phyloP scores from a whole-genome alignment of 2,329 filamentous ascomycete species.

The Neonectria sp. region DNA sequence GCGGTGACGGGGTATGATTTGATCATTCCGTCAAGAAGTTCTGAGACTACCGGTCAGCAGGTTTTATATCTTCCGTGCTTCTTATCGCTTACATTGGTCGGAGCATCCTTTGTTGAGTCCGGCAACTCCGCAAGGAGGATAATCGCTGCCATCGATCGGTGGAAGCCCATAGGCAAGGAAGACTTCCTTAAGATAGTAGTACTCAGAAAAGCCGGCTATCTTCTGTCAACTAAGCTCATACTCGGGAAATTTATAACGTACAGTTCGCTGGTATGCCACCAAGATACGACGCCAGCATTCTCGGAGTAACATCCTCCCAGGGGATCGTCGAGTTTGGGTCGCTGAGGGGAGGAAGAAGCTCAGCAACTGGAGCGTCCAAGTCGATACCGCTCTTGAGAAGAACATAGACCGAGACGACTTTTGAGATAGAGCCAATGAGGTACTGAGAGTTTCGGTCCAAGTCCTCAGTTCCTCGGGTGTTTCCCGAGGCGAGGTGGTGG shows the following conservation, averaged over 20 bases:
- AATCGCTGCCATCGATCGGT: conserved; percentile 50
- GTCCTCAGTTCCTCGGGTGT: conserved; percentile 52
- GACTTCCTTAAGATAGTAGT: conserved; percentile 53
- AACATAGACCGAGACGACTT: conserved; percentile 56
- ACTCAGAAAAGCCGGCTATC: conserved; percentile 53
- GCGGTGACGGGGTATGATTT: conserved; percentile 48
- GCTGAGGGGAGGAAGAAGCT: conserved; percentile 53
- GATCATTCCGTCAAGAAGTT: conserved; percentile 51
- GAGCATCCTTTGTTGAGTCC: conserved; percentile 54
- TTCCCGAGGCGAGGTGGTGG: conserved; percentile 55
- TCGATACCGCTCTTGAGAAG: conserved; percentile 54
- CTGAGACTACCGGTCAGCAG: conserved; percentile 33
- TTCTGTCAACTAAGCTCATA: conserved; percentile 1
- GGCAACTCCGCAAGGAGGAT: conserved; percentile 55
- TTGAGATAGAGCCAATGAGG: conserved; percentile 58
- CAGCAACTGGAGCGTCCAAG: conserved; percentile 51
- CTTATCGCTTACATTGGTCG: conserved; percentile 46
- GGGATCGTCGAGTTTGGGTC: conserved; percentile 43
- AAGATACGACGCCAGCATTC: conserved; percentile 56
- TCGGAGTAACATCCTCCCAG: conserved; percentile 57
- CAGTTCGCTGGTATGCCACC: conserved; percentile 55
- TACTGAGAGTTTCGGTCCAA: conserved; percentile 57
- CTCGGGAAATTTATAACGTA: conserved; percentile 33
- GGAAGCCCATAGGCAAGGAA: conserved; percentile 57
- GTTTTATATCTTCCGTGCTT: neutral